These are phyloP conservation scores for Metroxylon sagu DNA, from an alignment of 176 grass and related monocot species.

Conservation along the genomic window DNA sequence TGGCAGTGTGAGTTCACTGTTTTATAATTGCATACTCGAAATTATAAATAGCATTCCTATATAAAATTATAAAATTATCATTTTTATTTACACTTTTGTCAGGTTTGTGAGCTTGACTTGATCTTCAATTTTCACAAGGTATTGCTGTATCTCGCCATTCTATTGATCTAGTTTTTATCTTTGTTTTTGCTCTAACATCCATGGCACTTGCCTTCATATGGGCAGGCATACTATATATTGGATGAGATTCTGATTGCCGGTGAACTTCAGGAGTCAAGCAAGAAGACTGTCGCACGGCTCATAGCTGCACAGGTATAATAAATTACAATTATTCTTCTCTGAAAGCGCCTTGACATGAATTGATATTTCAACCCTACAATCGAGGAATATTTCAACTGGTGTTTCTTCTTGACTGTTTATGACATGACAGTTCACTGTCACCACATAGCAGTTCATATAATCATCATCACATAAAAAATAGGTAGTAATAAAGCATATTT, in stretches of 20 bases:
- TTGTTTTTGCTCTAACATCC: too few species aligned
- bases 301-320: slow-evolving; percentile 74
- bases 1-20: slow-evolving; percentile 72
- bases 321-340: too few species aligned
- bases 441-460: too few species aligned
- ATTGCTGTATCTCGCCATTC: neutral
- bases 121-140: slow-evolving; percentile 99
- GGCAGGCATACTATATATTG: slow-evolving; percentile 90
- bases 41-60: too few species aligned
- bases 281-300: slow-evolving; percentile 88
- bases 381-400: too few species aligned
- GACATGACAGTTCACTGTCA: too few species aligned
- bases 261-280: slow-evolving; percentile 96
- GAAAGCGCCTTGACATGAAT: too few species aligned
- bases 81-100: slow-evolving; percentile 14
- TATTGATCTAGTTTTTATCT: too few species aligned
- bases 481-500: too few species aligned
- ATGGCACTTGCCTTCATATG: slow-evolving; percentile 5
- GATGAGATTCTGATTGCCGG: slow-evolving; percentile 96
- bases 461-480: too few species aligned
- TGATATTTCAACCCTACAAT: too few species aligned
- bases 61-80: neutral
- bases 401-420: too few species aligned
- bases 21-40: slow-evolving; percentile 2
- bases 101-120: slow-evolving; percentile 98